Conservation (phyloP, 352 stramenopile species). For the Hyaloperonospora arabidopsidis region DNA sequence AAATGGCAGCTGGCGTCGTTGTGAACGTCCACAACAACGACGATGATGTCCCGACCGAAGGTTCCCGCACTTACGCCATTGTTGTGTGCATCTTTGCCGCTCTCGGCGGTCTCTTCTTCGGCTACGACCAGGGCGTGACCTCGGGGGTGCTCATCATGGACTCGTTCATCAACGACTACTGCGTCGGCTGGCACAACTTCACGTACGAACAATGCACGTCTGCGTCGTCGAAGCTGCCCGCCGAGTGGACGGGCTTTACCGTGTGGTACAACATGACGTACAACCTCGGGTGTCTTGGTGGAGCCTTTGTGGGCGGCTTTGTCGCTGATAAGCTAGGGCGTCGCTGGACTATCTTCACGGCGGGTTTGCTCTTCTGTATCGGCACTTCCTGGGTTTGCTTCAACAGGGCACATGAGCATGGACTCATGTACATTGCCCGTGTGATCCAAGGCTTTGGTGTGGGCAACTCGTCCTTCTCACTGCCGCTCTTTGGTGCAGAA, state of each 20-base stretch:
- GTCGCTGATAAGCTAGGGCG: constrained; percentile 31
- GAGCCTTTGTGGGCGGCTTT: constrained; percentile 29
- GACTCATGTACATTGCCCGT: constrained; percentile 22
- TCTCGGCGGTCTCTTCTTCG: constrained; percentile 25
- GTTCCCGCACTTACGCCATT: constrained; percentile 30
- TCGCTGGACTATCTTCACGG: constrained; percentile 30
- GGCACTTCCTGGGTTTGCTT: constrained; percentile 31
- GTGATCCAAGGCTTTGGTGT: constrained; percentile 32
- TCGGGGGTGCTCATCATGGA: constrained; percentile 35
- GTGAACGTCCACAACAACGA: constrained; percentile 9
- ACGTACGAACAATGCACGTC: constrained; percentile 20
- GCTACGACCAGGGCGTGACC: constrained; percentile 33
- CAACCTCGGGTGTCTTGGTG: constrained; percentile 31
- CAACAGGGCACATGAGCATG: constrained; percentile 17
- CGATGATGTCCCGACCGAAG: constrained; percentile 26
- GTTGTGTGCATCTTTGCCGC: constrained; percentile 26
- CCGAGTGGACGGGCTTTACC: constrained; percentile 27
- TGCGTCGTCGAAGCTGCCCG: constrained; percentile 15
- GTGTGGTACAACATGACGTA: constrained; percentile 30
- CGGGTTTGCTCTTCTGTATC: constrained; percentile 31
- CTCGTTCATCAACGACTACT: constrained; percentile 38
- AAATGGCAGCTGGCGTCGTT: constrained; percentile 3
- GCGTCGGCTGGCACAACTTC: constrained; percentile 28
- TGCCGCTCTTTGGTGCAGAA: constrained; percentile 36
- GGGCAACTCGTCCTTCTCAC: constrained; percentile 32